phyloP scores from a whole-genome alignment of 140 eudicot genomes.

The Flaveria floridana region DNA sequence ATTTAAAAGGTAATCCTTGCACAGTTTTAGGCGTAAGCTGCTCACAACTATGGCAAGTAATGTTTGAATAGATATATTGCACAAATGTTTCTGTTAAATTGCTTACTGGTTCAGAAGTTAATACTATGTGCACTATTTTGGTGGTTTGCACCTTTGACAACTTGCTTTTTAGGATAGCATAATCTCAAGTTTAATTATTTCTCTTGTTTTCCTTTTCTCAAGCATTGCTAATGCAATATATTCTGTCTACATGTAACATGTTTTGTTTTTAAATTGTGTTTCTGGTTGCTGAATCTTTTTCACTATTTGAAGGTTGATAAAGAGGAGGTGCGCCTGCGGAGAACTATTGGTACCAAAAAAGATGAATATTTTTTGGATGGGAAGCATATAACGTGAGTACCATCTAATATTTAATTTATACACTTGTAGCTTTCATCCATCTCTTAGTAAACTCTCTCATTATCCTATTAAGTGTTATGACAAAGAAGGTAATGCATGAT shows the following conservation, averaged over 20 bases:
- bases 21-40: neutral
- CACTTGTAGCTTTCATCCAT: neutral
- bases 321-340: constrained; percentile 88
- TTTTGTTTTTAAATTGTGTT: neutral
- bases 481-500: constrained; percentile 19
- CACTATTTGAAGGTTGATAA: constrained; percentile 73
- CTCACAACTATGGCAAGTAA: neutral
- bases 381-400: constrained; percentile 89
- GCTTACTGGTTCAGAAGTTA: neutral
- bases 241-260: neutral
- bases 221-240: neutral
- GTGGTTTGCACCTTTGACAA: constrained; percentile 16
- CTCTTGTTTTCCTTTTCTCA: constrained; percentile 3
- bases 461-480: constrained; percentile 14
- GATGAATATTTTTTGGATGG: constrained; percentile 98
- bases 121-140: constrained; percentile 5
- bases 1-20: neutral
- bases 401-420: neutral
- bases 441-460: constrained; percentile 4
- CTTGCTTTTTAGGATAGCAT: constrained; percentile 22
- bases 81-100: neutral
- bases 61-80: neutral
- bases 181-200: constrained; percentile 2
- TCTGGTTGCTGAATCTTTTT: constrained; percentile 13
- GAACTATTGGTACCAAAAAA: constrained; percentile 84